Evolutionary conservation across 2,329 filamentous ascomycete genomes (phyloP).

Genomic region (Trichoderma polysporum): DNA sequence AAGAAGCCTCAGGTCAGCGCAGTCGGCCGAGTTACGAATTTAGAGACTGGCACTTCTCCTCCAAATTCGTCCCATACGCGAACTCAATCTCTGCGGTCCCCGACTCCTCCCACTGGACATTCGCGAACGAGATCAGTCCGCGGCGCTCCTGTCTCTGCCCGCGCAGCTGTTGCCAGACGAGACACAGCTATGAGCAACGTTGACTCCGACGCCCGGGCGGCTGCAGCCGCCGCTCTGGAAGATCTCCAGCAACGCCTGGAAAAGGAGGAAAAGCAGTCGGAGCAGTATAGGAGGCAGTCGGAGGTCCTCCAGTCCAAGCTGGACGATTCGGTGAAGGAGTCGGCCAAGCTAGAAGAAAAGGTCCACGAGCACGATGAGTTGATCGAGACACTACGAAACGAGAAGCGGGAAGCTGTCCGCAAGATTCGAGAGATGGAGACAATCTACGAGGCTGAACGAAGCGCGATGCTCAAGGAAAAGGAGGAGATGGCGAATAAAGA

Average conservation of each 20-base stretch:
- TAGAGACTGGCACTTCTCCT: conserved; percentile 37
- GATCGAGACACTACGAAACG: conserved; percentile 75
- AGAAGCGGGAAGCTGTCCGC: conserved; percentile 78
- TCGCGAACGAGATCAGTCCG: conserved; percentile 66
- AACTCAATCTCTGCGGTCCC: conserved; percentile 42
- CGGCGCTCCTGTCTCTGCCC: conserved; percentile 69
- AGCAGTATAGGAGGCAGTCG: conserved; percentile 79
- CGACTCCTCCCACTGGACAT: conserved; percentile 42
- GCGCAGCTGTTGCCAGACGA: conserved; percentile 65
- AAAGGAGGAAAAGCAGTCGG: conserved; percentile 74
- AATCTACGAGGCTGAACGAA: conserved; percentile 88
- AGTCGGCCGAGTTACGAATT: conserved; percentile 46
- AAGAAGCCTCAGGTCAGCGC: conserved; percentile 54
- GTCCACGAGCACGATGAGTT: conserved; percentile 84
- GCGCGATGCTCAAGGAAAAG: conserved; percentile 85
- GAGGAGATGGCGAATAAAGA: conserved; percentile 81
- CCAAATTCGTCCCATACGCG: conserved; percentile 41
- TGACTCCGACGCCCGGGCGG: conserved; percentile 74
- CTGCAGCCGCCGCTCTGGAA: conserved; percentile 74
- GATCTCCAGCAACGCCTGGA: conserved; percentile 81
- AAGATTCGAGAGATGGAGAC: conserved; percentile 89
- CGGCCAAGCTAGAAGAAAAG: conserved; percentile 82
- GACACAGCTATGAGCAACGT: conserved; percentile 49
- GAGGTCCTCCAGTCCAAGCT: conserved; percentile 82
- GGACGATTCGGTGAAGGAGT: conserved; percentile 80